Base-by-base conservation (phyloP, 129 eudicot genomes). In the Saussurea involucrata region DNA sequence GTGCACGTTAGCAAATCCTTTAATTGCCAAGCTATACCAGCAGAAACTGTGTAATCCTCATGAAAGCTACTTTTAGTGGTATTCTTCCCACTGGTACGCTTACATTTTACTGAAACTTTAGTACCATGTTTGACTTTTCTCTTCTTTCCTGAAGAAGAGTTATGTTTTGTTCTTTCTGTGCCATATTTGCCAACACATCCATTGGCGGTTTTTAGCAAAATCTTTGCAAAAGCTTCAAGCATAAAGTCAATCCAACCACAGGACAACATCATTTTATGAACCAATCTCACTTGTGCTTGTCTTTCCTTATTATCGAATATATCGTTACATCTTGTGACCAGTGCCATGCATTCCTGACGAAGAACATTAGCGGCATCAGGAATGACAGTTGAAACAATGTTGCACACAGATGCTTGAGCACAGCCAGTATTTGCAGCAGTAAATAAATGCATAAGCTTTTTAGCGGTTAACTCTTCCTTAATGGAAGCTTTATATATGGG, bases 1-100 rank as follows among this genome's bases (percentile, higher is more conserved):
- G 85, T 91, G 55, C 76, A 64, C n/a, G 80, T 76, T 65, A 95
- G 89, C 61, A 95, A 72, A 78, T 95, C 99, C 88, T 90, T 95
- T 64, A 95, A 76, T 75, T 95, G 99, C 99, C 97, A 95, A 42
- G 92, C 84, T 34, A 92, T 77, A 76, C 91, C 92, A 49, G 69
- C 84, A 33, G 96, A 94, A 78, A 82, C 73, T 29, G 21, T 71
- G 69, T 89, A 95, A 83, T 88, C 93, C 73, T 88, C 86, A 58
- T 76, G 28, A 20, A 95, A 88, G 15, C 69, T 77, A 71, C 70
- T 58, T 68, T 71, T 58, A 77, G 67, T 36, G 9, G 61, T 49
- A 29, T 58, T 84, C 75, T 85, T 83, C 32, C 78, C 78, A 34
- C 55, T 82, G 18, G 29, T 71, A 42, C 25, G 33, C 49, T 76